A percentile compares a stretch with the other conserved stretches of the same genome.
These are phyloP conservation scores for Elsinoe fawcettii DNA, from an alignment of 2,329 filamentous ascomycete species.

Conservation along the genomic window DNA sequence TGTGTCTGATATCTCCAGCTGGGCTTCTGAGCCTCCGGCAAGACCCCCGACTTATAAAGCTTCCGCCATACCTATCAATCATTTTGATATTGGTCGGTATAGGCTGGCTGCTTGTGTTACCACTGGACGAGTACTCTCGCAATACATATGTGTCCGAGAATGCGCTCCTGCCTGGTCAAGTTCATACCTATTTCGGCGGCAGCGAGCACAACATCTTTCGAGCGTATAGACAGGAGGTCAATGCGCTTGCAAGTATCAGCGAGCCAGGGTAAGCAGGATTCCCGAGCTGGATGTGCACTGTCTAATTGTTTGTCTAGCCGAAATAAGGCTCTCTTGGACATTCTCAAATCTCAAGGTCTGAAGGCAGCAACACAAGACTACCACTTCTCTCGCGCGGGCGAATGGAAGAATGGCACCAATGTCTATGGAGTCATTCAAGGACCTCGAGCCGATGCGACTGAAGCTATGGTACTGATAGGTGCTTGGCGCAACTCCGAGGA, in stretches of 20 bases:
- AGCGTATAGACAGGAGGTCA: constrained; percentile 79
- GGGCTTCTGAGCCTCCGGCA: constrained; percentile 63
- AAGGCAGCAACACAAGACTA: constrained; percentile 87
- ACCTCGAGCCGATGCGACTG: constrained; percentile 88
- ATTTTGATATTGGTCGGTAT: constrained; percentile 79
- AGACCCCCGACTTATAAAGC: constrained; percentile 71
- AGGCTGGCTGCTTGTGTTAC: constrained; percentile 81
- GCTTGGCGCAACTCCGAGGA: constrained; percentile 78
- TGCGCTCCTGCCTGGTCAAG: constrained; percentile 86
- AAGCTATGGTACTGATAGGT: constrained; percentile 87
- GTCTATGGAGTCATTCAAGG: constrained; percentile 89
- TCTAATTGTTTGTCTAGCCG: constrained; percentile 24
- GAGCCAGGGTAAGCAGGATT: constrained; percentile 30
- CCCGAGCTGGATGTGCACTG: constrained; percentile 16
- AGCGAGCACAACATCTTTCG: constrained; percentile 93
- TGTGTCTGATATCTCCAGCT: constrained; percentile 29
- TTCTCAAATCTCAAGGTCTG: constrained; percentile 70
- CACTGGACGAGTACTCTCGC: constrained; percentile 82
- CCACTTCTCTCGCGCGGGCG: constrained; percentile 70
- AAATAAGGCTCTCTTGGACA: constrained; percentile 64
- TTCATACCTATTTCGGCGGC: constrained; percentile 94
- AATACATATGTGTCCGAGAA: constrained; percentile 97
- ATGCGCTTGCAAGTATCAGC: constrained; percentile 46
- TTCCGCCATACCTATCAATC: constrained; percentile 81
- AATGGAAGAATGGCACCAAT: constrained; percentile 72